Conservation (phyloP, 2,329 filamentous ascomycete genomes). For the Aspergillus novofumigatus region DNA sequence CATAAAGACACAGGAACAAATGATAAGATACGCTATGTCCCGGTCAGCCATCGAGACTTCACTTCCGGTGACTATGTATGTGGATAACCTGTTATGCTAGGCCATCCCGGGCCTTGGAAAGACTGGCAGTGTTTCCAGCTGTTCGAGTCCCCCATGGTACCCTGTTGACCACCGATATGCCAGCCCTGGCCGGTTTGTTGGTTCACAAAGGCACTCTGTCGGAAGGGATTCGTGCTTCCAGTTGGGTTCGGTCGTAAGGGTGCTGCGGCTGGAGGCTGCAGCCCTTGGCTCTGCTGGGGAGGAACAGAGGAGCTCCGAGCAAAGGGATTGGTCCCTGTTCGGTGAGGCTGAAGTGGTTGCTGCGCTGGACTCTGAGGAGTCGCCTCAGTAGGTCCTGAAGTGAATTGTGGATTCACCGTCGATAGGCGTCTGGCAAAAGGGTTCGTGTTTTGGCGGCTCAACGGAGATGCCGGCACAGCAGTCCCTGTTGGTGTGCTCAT, state of each 20-base stretch:
- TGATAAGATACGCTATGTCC: not conserved
- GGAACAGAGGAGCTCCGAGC: slow-evolving; percentile 51
- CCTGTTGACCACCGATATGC: slow-evolving; percentile 68
- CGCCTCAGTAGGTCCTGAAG: slow-evolving; percentile 15
- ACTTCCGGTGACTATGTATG: not conserved
- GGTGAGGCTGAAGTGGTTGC: slow-evolving; percentile 45
- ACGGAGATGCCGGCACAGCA: slow-evolving; percentile 42
- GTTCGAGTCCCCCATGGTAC: slow-evolving; percentile 75
- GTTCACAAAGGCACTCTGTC: slow-evolving; percentile 85
- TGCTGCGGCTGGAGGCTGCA: slow-evolving; percentile 36
- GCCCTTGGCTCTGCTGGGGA: slow-evolving; percentile 28
- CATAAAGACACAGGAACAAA: not conserved
- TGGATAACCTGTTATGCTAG: not conserved
- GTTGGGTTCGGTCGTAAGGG: slow-evolving; percentile 70
- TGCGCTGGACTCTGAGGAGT: slow-evolving; percentile 25
- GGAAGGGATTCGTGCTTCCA: slow-evolving; percentile 90
- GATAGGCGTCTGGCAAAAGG: slow-evolving; percentile 69
- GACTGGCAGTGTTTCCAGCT: slow-evolving; percentile 72
- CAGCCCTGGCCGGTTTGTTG: slow-evolving; percentile 84
- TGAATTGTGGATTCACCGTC: slow-evolving; percentile 29
- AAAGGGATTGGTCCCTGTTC: slow-evolving; percentile 71
- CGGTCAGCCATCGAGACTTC: not conserved
- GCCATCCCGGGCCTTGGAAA: slow-evolving; percentile 72
- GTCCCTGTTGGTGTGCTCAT: slow-evolving; percentile 47
- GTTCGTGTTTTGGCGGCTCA: slow-evolving; percentile 69